Base-by-base conservation (phyloP, 495 filamentous ascomycete species). In the Tuber calosporum region DNA sequence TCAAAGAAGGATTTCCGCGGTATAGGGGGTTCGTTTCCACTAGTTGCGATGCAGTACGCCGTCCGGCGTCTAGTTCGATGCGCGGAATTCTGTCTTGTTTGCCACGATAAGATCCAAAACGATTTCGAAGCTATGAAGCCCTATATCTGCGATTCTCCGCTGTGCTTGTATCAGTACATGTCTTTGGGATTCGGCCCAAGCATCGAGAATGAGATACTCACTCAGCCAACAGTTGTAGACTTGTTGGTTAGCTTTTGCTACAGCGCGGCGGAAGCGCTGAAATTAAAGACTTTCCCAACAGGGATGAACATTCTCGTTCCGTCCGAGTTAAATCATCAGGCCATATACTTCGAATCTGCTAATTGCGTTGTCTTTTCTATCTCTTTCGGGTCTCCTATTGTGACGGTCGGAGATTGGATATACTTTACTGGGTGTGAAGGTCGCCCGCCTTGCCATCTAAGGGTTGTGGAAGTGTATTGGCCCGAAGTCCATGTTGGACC, bases 111-210 rank as follows among this genome's bases (percentile, higher is more conserved):
- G 79, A 85, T 92, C 41, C 81, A 87, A n/a, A 86, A 86, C 8
- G 87, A 88, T 9, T 91, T 96, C 67, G 92, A 94, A 77, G 90
- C 94, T n/a, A 84, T 98, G 66, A 94, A 93, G 74, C 94, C 94
- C 0, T 97, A 95, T 78, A 93, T 97, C 30, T 98, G 94, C 85
- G 89, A 87, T 39, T 87, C 88, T 30, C 87, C 86, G 4, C 85
- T 98, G 11, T 98, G 94, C 79, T 84, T 97, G 2, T 95, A 93
- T 76, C 94, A 98, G 79, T 97, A 96, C 83, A 91, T 97, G 88
- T 86, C 87, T n/a, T 85, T 95, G 38, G 93, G 92, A 0, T 89
- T 97, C 81, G 94, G 94, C 0, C 90, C 92, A 2, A 92, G 88
- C 79, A 87, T 97, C 72, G 93, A 97, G 80, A 87, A 92, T 79